Base-by-base conservation (phyloP, 2,329 filamentous ascomycete genomes). In the Aspergillus niger region DNA sequence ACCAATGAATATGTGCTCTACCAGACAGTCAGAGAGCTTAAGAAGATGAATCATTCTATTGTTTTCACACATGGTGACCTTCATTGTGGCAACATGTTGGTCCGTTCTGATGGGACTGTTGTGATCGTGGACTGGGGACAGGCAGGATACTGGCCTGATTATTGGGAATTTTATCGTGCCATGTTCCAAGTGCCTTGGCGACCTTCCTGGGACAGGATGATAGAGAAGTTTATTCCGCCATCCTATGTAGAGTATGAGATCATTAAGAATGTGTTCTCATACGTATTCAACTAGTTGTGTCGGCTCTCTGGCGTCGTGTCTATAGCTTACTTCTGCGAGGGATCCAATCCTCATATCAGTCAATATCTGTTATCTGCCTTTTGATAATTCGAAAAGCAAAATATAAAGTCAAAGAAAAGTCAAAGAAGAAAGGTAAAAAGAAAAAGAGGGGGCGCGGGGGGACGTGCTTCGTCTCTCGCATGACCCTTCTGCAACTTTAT, bases 101-200 rank as follows among this genome's bases (percentile, higher is more conserved):
- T 72, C 28, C 52, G 57, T n/a, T 38, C 50, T 10, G 65, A 67
- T 30, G 62, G 61, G 13, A 68, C 66, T 8, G 63, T 68, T 7
- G 69, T 67, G 5, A 58, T 73, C 32, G 48, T 72, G 15, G 70
- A 73, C 53, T 70, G 70, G 62, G 68, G 67, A 5, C 62, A 69
- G 17, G 64, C 69, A 1, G 69, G 68, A 8, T 69, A 68, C 39
- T 69, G 65, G 56, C 71, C 70, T 1, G 63, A 67, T 38, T 63
- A 68, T 50, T 70, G 69, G 62, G 70, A 71, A 51, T 72, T 63
- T 49, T 65, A 59, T 56, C 57, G 61, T 7, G 59, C 55, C 5
- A 62, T 62, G 53, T 57, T 59, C 48, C 50, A 39, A 38, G 39
- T 53, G 28, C 47, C 55, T 10, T 62, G 57, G 43, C 61, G 59